A percentile compares a stretch with the other conserved stretches of the same genome.
Conservation (phyloP, 2,329 filamentous ascomycete species). For the Gnomoniopsis sp. region DNA sequence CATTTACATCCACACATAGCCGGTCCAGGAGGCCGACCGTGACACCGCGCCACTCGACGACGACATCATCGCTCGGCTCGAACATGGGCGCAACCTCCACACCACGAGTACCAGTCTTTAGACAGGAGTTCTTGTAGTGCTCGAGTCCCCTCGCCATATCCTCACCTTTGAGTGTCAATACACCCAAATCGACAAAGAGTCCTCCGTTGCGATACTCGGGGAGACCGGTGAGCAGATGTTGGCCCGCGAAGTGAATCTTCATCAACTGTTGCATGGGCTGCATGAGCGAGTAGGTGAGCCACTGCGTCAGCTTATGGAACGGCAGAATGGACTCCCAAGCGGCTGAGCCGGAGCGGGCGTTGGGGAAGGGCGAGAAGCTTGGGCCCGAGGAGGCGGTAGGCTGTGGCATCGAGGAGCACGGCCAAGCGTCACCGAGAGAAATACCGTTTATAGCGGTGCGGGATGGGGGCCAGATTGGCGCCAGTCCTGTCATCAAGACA, state of each 20-base stretch:
- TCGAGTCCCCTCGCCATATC: constrained; percentile 39
- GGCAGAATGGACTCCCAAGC: constrained; percentile 74
- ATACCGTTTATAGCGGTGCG: constrained; percentile 84
- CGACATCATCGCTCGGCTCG: constrained; percentile 55
- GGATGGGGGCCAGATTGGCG: constrained; percentile 83
- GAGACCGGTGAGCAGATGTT: constrained; percentile 60
- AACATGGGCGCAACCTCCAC: constrained; percentile 57
- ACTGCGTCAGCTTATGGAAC: constrained; percentile 64
- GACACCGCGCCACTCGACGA: constrained; percentile 64
- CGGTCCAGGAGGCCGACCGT: constrained; percentile 59
- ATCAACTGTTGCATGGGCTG: constrained; percentile 57
- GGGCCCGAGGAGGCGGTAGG: constrained; percentile 49
- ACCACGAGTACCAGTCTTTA: constrained; percentile 63
- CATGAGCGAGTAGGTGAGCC: constrained; percentile 71
- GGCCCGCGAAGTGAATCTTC: constrained; percentile 47
- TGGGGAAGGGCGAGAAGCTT: constrained; percentile 45
- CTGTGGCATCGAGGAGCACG: constrained; percentile 75
- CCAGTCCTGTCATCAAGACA: constrained; percentile 81
- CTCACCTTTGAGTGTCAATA: constrained; percentile 47
- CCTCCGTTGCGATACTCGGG: constrained; percentile 73
- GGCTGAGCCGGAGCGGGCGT: constrained; percentile 34
- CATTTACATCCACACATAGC: constrained; percentile 52
- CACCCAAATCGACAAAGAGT: constrained; percentile 59
- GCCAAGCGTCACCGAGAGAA: constrained; percentile 92
- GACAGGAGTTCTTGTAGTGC: constrained; percentile 61